Base-by-base conservation (phyloP, 139 green algal genomes). In the Ettlia oleoabundans region DNA sequence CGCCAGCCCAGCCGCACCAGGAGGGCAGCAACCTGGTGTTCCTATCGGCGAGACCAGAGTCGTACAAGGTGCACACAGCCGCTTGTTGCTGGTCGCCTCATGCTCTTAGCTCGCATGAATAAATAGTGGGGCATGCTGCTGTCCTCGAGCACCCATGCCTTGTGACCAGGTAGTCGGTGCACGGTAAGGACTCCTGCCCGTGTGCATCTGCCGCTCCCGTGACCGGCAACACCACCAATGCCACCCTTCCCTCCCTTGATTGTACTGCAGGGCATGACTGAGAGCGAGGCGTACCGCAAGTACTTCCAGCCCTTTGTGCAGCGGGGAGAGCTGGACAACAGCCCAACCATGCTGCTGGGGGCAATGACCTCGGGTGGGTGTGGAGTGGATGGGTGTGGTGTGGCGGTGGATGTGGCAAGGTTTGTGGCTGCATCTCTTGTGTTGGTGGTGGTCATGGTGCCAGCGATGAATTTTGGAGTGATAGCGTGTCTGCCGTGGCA, bases 271-370 rank as follows among this genome's bases (percentile, higher is more conserved):
- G 83, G 86, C 69, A 47, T 84, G 55, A 91, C 88, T 18, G 88
- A 92, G 79, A 62, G 64, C 32, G 81, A 86, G 61, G 73, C 68
- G 22, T 89, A 90, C 51, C 51, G 62, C n/a, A 82, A 82, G n/a
- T 86, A 93, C 63, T 92, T 93, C 65, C 74, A 82, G 43, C 90
- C 90, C 2, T 80, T 89, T 67, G 78, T 93, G 43, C 30, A 40
- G 53, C 58, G 85, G 18, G 71, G 85, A 26, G 71, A 90, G 28
- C 80, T 93, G 66, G 75, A 85, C 83, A 88, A 78, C 28, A 76
- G 63, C 7, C 90, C 90, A 35, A 87, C 87, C 67, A 88, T 93
- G 84, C 90, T 93, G 62, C 84, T 91, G 61, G 90, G 90, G 24
- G 87, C 82, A 24, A 53, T 92, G n/a, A 40, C 80, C 33, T 84